Base-by-base conservation (phyloP, 179 eudicot genomes). In the Gypsophila paniculata region DNA sequence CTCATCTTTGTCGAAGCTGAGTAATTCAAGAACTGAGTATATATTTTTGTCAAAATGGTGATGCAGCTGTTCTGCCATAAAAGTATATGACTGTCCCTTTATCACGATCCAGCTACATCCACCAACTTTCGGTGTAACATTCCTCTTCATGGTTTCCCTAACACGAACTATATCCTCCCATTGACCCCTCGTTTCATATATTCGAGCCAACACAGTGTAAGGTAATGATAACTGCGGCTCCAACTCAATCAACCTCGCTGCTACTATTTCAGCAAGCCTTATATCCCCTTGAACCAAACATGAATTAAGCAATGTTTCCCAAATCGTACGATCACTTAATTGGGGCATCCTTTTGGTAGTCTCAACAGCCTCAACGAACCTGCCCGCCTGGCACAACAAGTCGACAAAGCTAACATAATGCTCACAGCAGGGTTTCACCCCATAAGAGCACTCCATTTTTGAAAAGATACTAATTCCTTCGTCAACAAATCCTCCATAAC, bases 161-260 rank as follows among this genome's bases (percentile, higher is more conserved):
- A 90, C 88, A 15, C 91, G 85, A 59, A 86, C 88, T 70, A 80
- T 54, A 57, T 91, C 86, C 75, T 91, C 97, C 96, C 96, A 91
- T 78, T 75, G 88, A 23, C 90, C 90, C 78, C 82, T 83, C 72
- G 70, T 76, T 67, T 87, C 94, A 76, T 90, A 88, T 25, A 82
- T 81, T 49, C 73, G 86, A 61, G 86, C 79, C 80, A 92, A 65
- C 22, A 87, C 79, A 70, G 81, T 52, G 29, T 82, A 90, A 52
- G 96, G 90, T 22, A 92, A 77, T 23, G 83, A 82, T 51, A 78
- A 80, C 11, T 72, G 66, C 15, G 96, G 91, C 74, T 90, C 86
- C 73, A 77, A 76, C 77, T 85, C 81, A 68, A 79, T 81, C 82
- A 91, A 64, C 75, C 76, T 87, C 67, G 75, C 72, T 0, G 90